Percentiles rank a stretch among this genome's conserved stretches.
Conservation (phyloP, 1,284 basidiomycete species). For the Exobasidium rhododendri region DNA sequence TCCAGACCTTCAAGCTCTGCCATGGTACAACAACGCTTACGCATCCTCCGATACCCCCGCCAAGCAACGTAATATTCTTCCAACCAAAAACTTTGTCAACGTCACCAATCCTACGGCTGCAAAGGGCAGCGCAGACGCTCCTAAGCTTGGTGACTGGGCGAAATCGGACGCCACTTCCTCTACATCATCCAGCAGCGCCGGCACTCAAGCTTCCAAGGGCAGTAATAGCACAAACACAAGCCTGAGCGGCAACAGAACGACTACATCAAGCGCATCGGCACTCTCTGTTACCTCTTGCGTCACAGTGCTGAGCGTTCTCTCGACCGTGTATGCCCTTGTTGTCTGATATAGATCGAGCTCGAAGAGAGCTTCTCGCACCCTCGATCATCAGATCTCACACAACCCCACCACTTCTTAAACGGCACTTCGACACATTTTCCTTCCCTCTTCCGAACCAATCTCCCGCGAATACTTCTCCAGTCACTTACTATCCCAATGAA, state of each 20-base stretch:
- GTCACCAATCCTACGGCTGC: slow-evolving; percentile 7
- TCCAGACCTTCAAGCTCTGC: slow-evolving; percentile 34
- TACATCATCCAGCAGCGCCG: not conserved
- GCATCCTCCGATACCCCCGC: slow-evolving; percentile 3
- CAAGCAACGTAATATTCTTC: slow-evolving; percentile 13
- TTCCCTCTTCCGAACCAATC: too few species aligned
- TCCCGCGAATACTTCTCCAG: too few species aligned
- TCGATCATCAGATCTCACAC: too few species aligned
- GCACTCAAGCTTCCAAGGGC: slow-evolving; percentile 4
- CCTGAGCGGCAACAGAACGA: not conserved
- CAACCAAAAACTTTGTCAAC: slow-evolving; percentile 15
- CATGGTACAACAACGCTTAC: slow-evolving; percentile 40
- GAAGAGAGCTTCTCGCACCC: too few species aligned
- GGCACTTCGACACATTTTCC: too few species aligned
- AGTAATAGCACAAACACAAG: not conserved
- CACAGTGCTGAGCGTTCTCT: too few species aligned
- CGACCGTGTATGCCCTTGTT: too few species aligned
- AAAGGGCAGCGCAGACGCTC: not conserved
- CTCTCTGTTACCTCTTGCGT: not conserved
- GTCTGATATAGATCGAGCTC: too few species aligned
- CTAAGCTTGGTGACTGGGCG: slow-evolving; percentile 12
- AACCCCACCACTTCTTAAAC: too few species aligned
- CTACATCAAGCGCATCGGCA: not conserved
- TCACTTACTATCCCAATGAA: too few species aligned
- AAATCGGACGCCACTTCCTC: not conserved